A percentile compares a stretch with the other conserved stretches of the same genome.
Conservation (phyloP, 116 monocot species). For the Trichopus zeylanicus region DNA sequence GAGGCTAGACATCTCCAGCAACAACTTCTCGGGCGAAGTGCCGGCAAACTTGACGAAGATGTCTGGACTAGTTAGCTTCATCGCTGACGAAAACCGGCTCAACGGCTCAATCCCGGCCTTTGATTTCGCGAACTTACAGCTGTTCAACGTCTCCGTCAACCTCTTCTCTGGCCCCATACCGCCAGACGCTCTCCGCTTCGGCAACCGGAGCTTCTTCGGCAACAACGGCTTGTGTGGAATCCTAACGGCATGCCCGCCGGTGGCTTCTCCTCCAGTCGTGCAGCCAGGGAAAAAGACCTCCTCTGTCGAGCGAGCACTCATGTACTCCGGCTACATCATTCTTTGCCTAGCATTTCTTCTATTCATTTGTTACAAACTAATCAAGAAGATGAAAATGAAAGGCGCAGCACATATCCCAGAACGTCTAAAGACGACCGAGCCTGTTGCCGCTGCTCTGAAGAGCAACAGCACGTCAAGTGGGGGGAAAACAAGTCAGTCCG, state of each 20-base stretch:
- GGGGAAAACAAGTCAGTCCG: constrained; percentile 10
- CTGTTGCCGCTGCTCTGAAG: too few relatives aligned
- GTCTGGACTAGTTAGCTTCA: too few relatives aligned
- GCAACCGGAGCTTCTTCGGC: background rate
- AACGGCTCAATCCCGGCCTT: background rate
- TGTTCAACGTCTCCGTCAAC: background rate
- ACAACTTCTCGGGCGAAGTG: constrained; percentile 4
- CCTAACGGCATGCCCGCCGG: constrained; percentile 8
- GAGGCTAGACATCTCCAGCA: too few relatives aligned
- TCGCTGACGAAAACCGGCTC: too few relatives aligned
- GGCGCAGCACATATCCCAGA: too few relatives aligned
- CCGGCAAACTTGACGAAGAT: background rate
- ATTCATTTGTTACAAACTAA: constrained; percentile 6
- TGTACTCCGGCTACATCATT: constrained; percentile 24
- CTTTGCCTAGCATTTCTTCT: constrained; percentile 10
- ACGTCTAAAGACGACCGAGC: too few relatives aligned
- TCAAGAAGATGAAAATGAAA: background rate
- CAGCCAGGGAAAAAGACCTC: background rate
- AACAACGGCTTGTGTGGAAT: constrained; percentile 14
- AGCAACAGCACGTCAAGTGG: too few relatives aligned
- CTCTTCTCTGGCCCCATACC: background rate
- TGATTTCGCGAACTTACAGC: background rate
- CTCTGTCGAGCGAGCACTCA: background rate
- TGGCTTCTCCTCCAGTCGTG: background rate
- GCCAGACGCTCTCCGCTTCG: background rate